phyloP scores from a whole-genome alignment of 345 rosid genomes.

The Syzygium oleosum region DNA sequence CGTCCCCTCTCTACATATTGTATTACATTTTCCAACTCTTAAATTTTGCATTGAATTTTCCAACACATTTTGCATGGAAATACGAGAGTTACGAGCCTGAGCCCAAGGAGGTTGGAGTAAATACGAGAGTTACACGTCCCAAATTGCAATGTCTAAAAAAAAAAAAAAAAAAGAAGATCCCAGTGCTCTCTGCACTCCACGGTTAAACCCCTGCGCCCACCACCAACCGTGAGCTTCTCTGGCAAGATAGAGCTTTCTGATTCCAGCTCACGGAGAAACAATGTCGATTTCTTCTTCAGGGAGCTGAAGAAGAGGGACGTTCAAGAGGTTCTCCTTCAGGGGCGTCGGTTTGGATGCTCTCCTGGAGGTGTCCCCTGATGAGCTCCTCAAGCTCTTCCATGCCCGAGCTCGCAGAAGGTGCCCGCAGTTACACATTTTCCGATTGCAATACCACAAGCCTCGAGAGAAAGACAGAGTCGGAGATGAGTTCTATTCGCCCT shows the following conservation, averaged over 20 bases:
- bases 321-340: conserved; percentile 43
- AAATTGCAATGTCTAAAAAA: not conserved
- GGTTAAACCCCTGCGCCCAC: not conserved
- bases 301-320: conserved; percentile 50
- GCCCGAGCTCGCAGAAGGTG: conserved; percentile 92
- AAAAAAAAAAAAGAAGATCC: not conserved
- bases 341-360: conserved; percentile 57
- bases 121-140: not conserved
- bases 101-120: not conserved
- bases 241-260: not conserved
- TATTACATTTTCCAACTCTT: not conserved
- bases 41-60: not conserved
- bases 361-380: conserved; percentile 86
- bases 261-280: not conserved
- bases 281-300: not conserved
- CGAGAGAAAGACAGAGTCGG: not conserved
- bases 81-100: not conserved
- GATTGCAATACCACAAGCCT: not conserved
- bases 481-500: not conserved
- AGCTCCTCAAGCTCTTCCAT: conserved; percentile 78
- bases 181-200: not conserved
- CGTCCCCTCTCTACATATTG: not conserved
- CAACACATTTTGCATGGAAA: too few species aligned
- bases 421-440: not conserved
- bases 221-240: not conserved